These are phyloP conservation scores for Davidsoniella neocaledoniae DNA, from an alignment of 2,329 filamentous ascomycete species.

Conservation along the genomic window DNA sequence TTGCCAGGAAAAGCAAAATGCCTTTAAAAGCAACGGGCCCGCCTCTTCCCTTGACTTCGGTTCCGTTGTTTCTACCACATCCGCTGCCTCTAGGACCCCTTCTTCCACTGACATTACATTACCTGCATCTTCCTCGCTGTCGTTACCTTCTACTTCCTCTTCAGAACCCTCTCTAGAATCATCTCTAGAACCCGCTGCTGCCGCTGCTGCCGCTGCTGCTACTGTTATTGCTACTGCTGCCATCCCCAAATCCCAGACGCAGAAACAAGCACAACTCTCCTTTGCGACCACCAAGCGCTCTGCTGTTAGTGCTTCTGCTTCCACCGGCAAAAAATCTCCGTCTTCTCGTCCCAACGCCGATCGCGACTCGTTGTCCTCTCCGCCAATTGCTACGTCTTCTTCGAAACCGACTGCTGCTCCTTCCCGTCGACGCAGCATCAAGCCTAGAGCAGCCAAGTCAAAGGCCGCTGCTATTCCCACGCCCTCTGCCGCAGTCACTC, in stretches of 20 bases:
- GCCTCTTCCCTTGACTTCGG: not conserved
- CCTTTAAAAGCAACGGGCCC: slow-evolving; percentile 10
- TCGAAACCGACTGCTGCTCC: slow-evolving; percentile 1
- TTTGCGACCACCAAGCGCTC: slow-evolving; percentile 10
- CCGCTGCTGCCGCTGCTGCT: not conserved
- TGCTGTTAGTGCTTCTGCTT: not conserved
- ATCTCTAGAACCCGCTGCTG: not conserved
- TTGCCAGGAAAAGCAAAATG: not conserved
- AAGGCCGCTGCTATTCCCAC: slow-evolving; percentile 7
- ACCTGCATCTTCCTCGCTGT: not conserved
- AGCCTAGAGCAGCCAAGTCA: slow-evolving; percentile 9
- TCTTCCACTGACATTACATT: not conserved
- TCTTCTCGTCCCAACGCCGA: not conserved
- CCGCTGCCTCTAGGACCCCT: not conserved
- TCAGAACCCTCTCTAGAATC: not conserved
- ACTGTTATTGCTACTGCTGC: not conserved
- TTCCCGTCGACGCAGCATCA: slow-evolving; percentile 7
- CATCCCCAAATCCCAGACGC: not conserved
- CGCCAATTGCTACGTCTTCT: not conserved
- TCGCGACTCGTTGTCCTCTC: not conserved
- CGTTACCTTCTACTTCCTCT: not conserved
- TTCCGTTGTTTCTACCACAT: slow-evolving; percentile 4
- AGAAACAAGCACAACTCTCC: slow-evolving; percentile 8
- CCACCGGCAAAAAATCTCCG: not conserved
- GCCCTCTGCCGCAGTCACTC: slow-evolving; percentile 3